Evolutionary conservation across 495 filamentous ascomycete species (phyloP), one percentile per base, ranked within the genome.

Genomic region (Xylaria bambusicola): DNA sequence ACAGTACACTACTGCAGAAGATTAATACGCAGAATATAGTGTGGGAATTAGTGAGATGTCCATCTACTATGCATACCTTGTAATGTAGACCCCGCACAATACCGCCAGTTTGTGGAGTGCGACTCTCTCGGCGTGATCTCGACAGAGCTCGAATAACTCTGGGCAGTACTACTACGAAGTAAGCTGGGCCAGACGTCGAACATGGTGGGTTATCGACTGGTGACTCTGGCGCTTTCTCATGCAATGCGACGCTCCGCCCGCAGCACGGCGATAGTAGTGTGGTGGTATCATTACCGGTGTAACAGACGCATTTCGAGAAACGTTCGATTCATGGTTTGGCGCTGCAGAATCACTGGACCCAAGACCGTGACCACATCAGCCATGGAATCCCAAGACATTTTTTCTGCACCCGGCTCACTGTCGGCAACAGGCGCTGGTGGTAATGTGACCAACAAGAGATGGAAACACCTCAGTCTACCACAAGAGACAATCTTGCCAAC

Each of bases 261-360:
- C 18, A 17, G 53, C 29, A 27, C 15, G 15, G 27, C 53, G 42
- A 48, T 56, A 48, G 20, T 42, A 48, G 36, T 56, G 38, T 56
- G 38, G 17, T 36, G n/a, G 20, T 35, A 21, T 38, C 26, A 23
- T 26, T 54, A 29, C n/a, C 24, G 29, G 29, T 10, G 10, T 42
- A 21, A 26, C 9, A 18, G 5, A 10, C n/a, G n/a, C n/a, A n/a
- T n/a, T 56, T 56, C 53, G 53, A 56, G 53, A 56, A 56, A 56
- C 27, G 21, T 56, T 56, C 53, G 53, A 48, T 48, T 31, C 44
- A 12, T 20, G 18, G 38, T 47, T 56, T 20, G 17, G 36, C 3
- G 23, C 18, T 13, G 20, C 17, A 5, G 20, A 56, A 29, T 40
- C 0, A 54, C 17, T 54, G 52, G 38, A 13, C 42, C 52, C 38